phyloP scores from a whole-genome alignment of 768 basidiomycete species.

The Russula earlei region DNA sequence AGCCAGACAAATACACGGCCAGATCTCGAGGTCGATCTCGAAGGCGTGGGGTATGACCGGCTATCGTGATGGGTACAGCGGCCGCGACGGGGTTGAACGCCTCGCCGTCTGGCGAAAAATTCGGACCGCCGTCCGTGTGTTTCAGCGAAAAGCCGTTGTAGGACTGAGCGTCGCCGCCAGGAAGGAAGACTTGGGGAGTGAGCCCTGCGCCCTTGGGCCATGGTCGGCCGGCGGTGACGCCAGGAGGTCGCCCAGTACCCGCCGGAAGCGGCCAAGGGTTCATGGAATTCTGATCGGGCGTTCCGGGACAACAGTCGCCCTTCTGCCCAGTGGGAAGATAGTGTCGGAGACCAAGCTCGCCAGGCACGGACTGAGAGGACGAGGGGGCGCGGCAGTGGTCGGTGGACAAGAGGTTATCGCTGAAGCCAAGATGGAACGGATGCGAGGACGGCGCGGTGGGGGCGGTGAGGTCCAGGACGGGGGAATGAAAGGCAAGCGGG shows the following conservation, averaged over 20 bases:
- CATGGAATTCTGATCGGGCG: background rate
- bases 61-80: background rate
- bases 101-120: conserved; percentile 2
- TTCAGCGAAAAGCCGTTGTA: conserved; percentile 3
- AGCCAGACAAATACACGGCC: conserved; percentile 6
- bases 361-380: background rate
- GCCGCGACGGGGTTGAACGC: background rate
- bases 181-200: conserved; percentile 1
- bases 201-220: background rate
- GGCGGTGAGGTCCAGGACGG: background rate
- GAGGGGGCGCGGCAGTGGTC: background rate
- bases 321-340: background rate
- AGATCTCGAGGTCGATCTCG: background rate
- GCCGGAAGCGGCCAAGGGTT: conserved; percentile 3
- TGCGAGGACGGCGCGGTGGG: background rate
- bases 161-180: background rate
- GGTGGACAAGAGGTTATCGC: background rate
- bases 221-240: background rate
- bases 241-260: background rate
- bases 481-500: background rate
- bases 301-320: background rate
- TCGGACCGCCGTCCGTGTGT: background rate
- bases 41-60: conserved; percentile 1
- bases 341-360: background rate
- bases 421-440: background rate